Conservation (phyloP, 176 grass and related monocot genomes). For the Chloris gayana region DNA sequence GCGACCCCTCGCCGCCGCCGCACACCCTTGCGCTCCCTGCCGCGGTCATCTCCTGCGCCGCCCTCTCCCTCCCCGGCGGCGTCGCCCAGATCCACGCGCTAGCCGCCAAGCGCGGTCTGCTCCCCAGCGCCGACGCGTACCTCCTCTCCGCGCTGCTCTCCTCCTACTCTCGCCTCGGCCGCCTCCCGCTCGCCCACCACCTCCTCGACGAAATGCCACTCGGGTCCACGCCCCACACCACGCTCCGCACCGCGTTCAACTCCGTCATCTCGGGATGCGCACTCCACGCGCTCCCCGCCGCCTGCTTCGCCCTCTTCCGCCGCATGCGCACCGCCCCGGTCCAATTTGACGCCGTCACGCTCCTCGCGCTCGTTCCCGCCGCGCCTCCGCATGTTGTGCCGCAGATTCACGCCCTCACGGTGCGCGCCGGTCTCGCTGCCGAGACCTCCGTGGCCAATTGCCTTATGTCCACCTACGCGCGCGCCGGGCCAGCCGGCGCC, state of each 20-base stretch:
- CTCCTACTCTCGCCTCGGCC: conserved; percentile 56
- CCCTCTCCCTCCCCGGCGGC: conserved; percentile 45
- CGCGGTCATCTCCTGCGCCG: conserved; percentile 53
- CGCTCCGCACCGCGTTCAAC: conserved; percentile 62
- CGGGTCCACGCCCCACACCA: conserved; percentile 26
- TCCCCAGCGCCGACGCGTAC: conserved; percentile 53
- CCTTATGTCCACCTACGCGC: conserved; percentile 50
- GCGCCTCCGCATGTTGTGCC: conserved; percentile 40
- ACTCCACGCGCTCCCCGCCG: conserved; percentile 34
- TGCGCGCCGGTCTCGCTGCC: conserved; percentile 2
- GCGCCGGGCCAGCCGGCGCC: conserved; percentile 34
- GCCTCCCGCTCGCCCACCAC: conserved; percentile 51
- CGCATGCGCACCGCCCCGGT: conserved; percentile 40
- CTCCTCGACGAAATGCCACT: conserved; percentile 66
- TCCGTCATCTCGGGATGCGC: conserved; percentile 67
- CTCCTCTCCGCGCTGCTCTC: conserved; percentile 58
- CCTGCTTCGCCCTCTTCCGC: conserved; percentile 53
- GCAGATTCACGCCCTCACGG: conserved; percentile 51
- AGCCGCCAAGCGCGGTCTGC: conserved; percentile 53
- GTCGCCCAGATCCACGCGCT: conserved; percentile 58
- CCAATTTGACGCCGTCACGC: conserved; percentile 59
- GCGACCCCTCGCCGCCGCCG: conserved; percentile 40
- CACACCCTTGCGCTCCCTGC: conserved; percentile 56
- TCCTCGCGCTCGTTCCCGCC: conserved; percentile 55
- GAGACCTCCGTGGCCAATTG: conserved; percentile 56